Percentiles rank a stretch among this genome's conserved stretches.
phyloP scores from a whole-genome alignment of 306 rosid genomes.

The Trifolium fragiferum region DNA sequence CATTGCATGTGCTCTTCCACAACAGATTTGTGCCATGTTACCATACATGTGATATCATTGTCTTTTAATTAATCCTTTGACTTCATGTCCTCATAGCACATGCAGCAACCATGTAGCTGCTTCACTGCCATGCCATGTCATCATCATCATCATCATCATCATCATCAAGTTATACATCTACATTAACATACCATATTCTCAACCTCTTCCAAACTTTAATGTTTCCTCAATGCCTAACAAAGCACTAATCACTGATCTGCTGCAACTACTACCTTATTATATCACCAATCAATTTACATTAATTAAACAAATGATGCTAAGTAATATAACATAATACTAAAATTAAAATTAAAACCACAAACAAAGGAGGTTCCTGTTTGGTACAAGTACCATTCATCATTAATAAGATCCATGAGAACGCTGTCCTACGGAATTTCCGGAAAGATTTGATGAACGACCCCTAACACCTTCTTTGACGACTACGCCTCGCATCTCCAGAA shows the following conservation, averaged over 20 bases:
- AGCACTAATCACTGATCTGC: conserved; percentile 38
- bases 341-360: conserved; percentile 45
- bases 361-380: conserved; percentile 56
- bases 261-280: conserved; percentile 47
- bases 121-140: conserved; percentile 33
- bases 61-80: conserved; percentile 41
- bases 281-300: conserved; percentile 57
- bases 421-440: conserved; percentile 50
- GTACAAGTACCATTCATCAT: conserved; percentile 43
- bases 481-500: conserved; percentile 73
- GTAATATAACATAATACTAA: conserved; percentile 45
- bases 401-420: conserved; percentile 43
- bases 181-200: conserved; percentile 31
- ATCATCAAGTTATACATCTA: conserved; percentile 37
- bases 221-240: conserved; percentile 46
- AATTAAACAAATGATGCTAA: conserved; percentile 50
- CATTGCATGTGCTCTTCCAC: conserved; percentile 44
- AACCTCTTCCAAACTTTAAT: background rate
- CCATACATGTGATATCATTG: conserved; percentile 44
- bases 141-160: background rate
- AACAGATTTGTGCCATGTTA: conserved; percentile 40
- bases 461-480: conserved; percentile 32
- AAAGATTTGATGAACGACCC: conserved; percentile 44
- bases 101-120: conserved; percentile 28
- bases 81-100: conserved; percentile 41